Percentiles rank a stretch among this genome's conserved stretches.
Conservation (phyloP, 2,329 filamentous ascomycete species). For the Fusarium torreyae region DNA sequence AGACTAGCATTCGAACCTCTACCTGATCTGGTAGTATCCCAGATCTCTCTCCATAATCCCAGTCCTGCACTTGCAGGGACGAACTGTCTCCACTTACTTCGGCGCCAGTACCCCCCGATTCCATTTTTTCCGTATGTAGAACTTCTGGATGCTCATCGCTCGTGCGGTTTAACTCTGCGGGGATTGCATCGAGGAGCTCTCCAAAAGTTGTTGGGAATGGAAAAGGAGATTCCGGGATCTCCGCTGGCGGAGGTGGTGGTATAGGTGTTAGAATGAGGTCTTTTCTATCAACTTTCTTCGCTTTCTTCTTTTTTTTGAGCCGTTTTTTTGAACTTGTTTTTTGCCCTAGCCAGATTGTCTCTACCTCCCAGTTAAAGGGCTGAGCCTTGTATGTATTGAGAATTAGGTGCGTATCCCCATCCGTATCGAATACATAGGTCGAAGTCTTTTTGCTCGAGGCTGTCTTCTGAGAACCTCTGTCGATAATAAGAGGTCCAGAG, state of each 20-base stretch:
- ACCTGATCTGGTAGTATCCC: fast-evolving
- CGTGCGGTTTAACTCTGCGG: fast-evolving
- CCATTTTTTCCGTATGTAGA: fast-evolving
- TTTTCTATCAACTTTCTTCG: neutral
- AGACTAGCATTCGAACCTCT: slow-evolving; percentile 1
- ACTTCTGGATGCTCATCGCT: fast-evolving
- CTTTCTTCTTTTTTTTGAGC: neutral
- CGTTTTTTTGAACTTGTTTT: neutral
- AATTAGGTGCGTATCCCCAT: slow-evolving; percentile 4
- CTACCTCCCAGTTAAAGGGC: neutral
- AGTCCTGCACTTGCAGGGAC: fast-evolving
- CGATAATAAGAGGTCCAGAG: too few relatives aligned
- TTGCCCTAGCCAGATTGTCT: neutral
- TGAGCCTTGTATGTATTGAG: neutral
- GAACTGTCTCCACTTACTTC: fast-evolving
- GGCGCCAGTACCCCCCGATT: fast-evolving
- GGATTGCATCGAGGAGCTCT: fast-evolving
- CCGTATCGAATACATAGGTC: fast-evolving
- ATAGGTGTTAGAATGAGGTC: too few relatives aligned
- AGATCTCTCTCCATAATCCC: neutral
- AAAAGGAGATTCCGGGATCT: neutral
- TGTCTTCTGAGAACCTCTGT: fast-evolving
- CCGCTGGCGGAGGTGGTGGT: neutral
- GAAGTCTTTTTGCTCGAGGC: neutral
- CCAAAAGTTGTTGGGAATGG: fast-evolving